These are phyloP conservation scores for Bruguiera gymnorhiza DNA, from an alignment of 345 rosid genomes.

Conservation along the genomic window DNA sequence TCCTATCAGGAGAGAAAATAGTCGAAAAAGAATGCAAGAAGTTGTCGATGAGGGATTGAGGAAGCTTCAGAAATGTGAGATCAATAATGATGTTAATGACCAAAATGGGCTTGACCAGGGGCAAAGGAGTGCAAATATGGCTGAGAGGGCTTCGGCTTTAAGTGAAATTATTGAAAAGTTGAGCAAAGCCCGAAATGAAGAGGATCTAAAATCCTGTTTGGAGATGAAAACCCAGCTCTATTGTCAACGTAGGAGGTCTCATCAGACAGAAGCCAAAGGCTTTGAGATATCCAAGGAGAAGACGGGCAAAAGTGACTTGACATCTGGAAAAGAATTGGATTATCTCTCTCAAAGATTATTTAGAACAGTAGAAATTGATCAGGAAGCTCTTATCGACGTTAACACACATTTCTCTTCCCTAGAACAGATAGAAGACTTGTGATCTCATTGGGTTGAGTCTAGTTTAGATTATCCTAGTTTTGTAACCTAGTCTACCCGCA, in stretches of 20 bases:
- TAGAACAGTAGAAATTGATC: slow-evolving; percentile 49
- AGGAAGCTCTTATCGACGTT: slow-evolving; percentile 43
- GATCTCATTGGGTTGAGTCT: slow-evolving; percentile 4
- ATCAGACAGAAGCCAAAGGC: slow-evolving; percentile 22
- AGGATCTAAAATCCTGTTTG: slow-evolving; percentile 68
- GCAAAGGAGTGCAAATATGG: slow-evolving; percentile 36
- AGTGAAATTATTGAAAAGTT: slow-evolving; percentile 64
- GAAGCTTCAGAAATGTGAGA: slow-evolving; percentile 43
- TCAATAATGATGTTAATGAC: slow-evolving; percentile 22
- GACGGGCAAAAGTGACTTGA: slow-evolving; percentile 20
- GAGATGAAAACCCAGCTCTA: slow-evolving; percentile 57
- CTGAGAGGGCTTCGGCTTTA: slow-evolving; percentile 49
- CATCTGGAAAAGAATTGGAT: slow-evolving; percentile 23
- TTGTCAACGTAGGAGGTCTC: slow-evolving; percentile 13
- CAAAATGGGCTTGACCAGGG: slow-evolving; percentile 23
- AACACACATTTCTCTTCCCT: slow-evolving; percentile 49
- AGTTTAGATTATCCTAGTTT: neutral
- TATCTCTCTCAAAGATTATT: slow-evolving; percentile 35
- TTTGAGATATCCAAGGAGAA: slow-evolving; percentile 17
- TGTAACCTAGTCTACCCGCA: neutral
- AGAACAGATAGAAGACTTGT: slow-evolving; percentile 48
- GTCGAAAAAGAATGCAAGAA: slow-evolving; percentile 48
- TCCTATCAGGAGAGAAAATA: slow-evolving; percentile 46
- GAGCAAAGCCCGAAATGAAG: slow-evolving; percentile 73
- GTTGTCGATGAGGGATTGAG: slow-evolving; percentile 58